These are phyloP conservation scores for Solanum stenotomum DNA, from an alignment of 257 asterid genomes.

Conservation along the genomic window DNA sequence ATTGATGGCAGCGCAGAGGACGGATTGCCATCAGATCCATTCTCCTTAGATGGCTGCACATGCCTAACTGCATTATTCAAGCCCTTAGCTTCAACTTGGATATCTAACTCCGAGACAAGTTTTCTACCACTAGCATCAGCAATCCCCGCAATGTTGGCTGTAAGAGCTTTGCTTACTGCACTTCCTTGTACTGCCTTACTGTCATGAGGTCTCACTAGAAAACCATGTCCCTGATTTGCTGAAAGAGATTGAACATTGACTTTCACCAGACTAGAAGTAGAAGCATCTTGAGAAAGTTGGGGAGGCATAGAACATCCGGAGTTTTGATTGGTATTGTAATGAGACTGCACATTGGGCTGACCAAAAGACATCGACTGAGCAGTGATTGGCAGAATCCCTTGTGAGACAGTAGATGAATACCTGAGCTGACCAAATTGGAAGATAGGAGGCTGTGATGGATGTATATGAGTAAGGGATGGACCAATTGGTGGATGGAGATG, in stretches of 20 bases:
- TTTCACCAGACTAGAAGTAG: constrained; percentile 23
- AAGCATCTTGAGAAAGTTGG: constrained; percentile 32
- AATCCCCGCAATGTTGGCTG: constrained; percentile 14
- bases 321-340: constrained; percentile 34
- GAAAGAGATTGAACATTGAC: constrained; percentile 21
- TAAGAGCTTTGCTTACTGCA: constrained; percentile 7
- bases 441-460: constrained; percentile 64
- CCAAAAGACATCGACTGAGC: constrained; percentile 54
- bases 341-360: constrained; percentile 47
- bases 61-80: constrained; percentile 22
- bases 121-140: constrained; percentile 27
- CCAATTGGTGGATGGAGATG: constrained; percentile 70
- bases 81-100: constrained; percentile 33
- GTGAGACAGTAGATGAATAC: constrained; percentile 61
- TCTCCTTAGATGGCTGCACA: constrained; percentile 24
- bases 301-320: constrained; percentile 31
- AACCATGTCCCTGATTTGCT: constrained; percentile 30
- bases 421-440: constrained; percentile 87
- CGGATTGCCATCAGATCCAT: constrained; percentile 31
- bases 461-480: constrained; percentile 52
- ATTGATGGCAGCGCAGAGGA: constrained; percentile 22
- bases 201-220: constrained; percentile 25
- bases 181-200: constrained; percentile 21
- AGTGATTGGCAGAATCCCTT: constrained; percentile 51
- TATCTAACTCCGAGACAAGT: constrained; percentile 16